Evolutionary conservation across 805 yeast genomes (phyloP), one percentile per base, ranked within the genome.

Genomic region (Candida loeiensis): DNA sequence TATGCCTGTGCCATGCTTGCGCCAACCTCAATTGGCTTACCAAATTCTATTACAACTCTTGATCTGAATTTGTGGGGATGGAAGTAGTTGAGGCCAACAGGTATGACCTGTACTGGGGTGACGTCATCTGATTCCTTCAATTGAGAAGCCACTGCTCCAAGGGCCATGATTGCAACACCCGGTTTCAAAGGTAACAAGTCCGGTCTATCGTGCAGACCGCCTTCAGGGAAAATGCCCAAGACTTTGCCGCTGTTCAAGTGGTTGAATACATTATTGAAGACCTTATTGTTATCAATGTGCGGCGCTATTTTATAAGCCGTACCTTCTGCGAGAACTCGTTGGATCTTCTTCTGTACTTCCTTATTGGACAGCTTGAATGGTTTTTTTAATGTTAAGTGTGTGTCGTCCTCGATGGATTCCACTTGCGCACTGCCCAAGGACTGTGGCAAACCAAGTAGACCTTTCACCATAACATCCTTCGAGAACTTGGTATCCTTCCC

Each of bases 151-250:
- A 60, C 59, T 1, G 73, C 66, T 2, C 73, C 73, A 19, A 68
- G 45, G 0, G 72, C 73, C 73, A 68, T 68, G 13, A 68, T 61
- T 3, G 73, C 73, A 17, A 68, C 73, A 1, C 73, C 73, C 0
- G 73, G 71, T 41, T 67, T 68, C 42, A 68, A 54, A 13, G 73
- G 73, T 29, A 67, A 54, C 37, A 68, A 58, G 34, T 63, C 66
- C 2, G 72, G 63, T 21, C 73, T 46, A 44, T 68, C 73, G 43
- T 68, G 73, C 27, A 67, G 63, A 5, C 73, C 73, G 9, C 73
- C 73, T 44, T 68, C 73, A 7, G 73, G 73, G 41, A 68, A 68
- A 12, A 67, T 63, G 2, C 73, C 73, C 40, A 68, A 49, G 1
- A 60, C 61, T 17, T 56, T 53, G 8, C 64, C 65, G 5, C 36